Percentiles rank a stretch among this genome's conserved stretches.
These are phyloP conservation scores for Peterozyma xylosa DNA, from an alignment of 805 yeast species.

Conservation along the genomic window DNA sequence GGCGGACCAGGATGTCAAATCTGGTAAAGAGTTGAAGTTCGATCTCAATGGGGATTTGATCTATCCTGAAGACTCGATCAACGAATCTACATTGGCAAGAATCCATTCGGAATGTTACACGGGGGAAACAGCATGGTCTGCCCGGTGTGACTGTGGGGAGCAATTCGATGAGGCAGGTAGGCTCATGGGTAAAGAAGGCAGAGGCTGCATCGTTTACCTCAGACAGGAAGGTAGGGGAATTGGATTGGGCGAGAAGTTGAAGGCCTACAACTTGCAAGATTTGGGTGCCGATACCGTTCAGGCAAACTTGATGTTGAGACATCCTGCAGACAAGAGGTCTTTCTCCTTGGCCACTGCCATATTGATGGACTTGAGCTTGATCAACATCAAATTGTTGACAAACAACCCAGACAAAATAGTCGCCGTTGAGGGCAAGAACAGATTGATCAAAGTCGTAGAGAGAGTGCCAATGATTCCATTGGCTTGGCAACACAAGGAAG, in stretches of 20 bases:
- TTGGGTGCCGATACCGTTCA: slow-evolving; percentile 98
- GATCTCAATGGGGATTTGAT: slow-evolving; percentile 31
- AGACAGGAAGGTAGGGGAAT: slow-evolving; percentile 99
- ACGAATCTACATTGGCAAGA: slow-evolving; percentile 60
- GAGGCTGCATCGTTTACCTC: slow-evolving; percentile 90
- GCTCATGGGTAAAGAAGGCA: slow-evolving; percentile 78
- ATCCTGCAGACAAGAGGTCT: slow-evolving; percentile 97
- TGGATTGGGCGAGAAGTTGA: slow-evolving; percentile 94
- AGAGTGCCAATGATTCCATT: slow-evolving; percentile 96
- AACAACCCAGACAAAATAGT: slow-evolving; percentile 94
- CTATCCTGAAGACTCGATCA: slow-evolving; percentile 21
- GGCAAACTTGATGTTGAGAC: slow-evolving; percentile 86
- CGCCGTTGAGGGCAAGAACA: slow-evolving; percentile 86
- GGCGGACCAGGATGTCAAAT: slow-evolving; percentile 55
- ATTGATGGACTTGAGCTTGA: slow-evolving; percentile 70
- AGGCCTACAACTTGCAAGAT: slow-evolving; percentile 95
- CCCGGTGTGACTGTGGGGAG: slow-evolving; percentile 98
- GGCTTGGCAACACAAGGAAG: slow-evolving; percentile 64
- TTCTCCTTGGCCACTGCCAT: slow-evolving; percentile 94
- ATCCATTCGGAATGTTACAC: slow-evolving; percentile 98
- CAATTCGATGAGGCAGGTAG: slow-evolving; percentile 98
- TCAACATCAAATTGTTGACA: slow-evolving; percentile 70
- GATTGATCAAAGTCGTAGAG: slow-evolving; percentile 68
- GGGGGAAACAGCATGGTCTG: slow-evolving; percentile 99
- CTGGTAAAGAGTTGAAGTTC: slow-evolving; percentile 30